Evolutionary conservation across 1,284 basidiomycete species (phyloP), one percentile per base, ranked within the genome.

Genomic region (Ceratobasidium sp.): DNA sequence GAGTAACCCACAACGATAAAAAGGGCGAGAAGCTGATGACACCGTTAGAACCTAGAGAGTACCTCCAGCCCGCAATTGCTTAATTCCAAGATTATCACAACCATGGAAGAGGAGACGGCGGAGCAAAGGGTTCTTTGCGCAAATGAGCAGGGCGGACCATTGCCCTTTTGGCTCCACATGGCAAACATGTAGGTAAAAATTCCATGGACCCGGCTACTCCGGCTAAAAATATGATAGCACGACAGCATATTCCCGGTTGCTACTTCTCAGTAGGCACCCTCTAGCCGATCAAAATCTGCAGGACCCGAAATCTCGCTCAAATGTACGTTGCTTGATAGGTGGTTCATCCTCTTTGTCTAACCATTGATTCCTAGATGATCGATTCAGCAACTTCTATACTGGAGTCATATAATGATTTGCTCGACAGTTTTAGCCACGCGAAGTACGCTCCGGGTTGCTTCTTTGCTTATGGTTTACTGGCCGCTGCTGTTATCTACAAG

Each of bases 391-490:
- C 27, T 5, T 50, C 47, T 19, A 62, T 62, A 36, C 23, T 62
- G 21, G 46, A 62, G 36, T 62, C 59, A 5, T 62, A 62, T 23
- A 14, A 41, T 6, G 33, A 62, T 19, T 25, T 62, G 11, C 29
- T 30, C 23, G 25, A 30, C 7, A 42, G 36, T 5, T 27, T 23
- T 16, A 33, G 47, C 25, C 11, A 9, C 25, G 47, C 36, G 13
- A 50, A 36, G 47, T 62, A 62, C 52, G 36, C 59, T 8, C 59
- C 59, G 11, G 59, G 59, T 9, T 52, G 49, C 49, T 42, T 62
- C 29, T 52, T 52, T 42, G 47, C 59, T 2, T 52, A 39, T 33
- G 59, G 59, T 27, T 19, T 52, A 7, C 59, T 62, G 21, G 59
- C 59, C 13, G 33, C 47, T 2, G 59, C 44, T 52, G 47, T 62